Evolutionary conservation across 2,329 filamentous ascomycete genomes (phyloP), one percentile per base, ranked within the genome.

Genomic region (Alternaria sp.): DNA sequence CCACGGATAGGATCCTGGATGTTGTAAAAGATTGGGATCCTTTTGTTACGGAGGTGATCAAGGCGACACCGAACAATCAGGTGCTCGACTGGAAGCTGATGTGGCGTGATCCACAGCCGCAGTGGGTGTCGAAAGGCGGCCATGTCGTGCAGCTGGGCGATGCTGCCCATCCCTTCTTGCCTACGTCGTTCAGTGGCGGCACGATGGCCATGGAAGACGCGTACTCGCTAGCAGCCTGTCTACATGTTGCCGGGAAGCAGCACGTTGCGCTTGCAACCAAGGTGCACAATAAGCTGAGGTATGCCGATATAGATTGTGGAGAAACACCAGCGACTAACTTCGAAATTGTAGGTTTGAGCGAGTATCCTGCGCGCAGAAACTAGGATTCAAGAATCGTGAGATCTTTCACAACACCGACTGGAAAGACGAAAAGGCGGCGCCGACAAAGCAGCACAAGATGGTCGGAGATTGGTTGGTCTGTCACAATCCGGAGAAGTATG

Each of bases 31-130:
- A 52, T 17, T 64, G 62, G 58, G 57, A 61, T 21, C 62, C 53
- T 10, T 21, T 53, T 17, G 40, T 59, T 12, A 44, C 44, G 11
- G 59, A 36, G 8, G 44, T 59, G 19, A 47, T 62, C n/a, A 30
- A 19, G 15, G 17, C 57, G 12, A 28, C 57, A 4, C 50, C 51
- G 3, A 32, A 36, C 10, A 45, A 60, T 23, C 36, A 52, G 5
- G 53, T 81, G 23, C 74, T 86, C 6, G 82, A 85, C 70, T 86
- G 83, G 83, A 84, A 84, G 63, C 82, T 86, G 40, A 83, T 83
- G 62, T 85, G 83, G 65, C 78, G 84, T 51, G 81, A 85, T 63
- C 84, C 83, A 1, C 77, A 83, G 19, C 80, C 82, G 0, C 81
- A 79, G 0, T 86, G 84, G 84, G 75, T 84, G 4, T 84, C 57